phyloP scores from a whole-genome alignment of 768 basidiomycete species.

The Chalciporus pseudorubinellus region DNA sequence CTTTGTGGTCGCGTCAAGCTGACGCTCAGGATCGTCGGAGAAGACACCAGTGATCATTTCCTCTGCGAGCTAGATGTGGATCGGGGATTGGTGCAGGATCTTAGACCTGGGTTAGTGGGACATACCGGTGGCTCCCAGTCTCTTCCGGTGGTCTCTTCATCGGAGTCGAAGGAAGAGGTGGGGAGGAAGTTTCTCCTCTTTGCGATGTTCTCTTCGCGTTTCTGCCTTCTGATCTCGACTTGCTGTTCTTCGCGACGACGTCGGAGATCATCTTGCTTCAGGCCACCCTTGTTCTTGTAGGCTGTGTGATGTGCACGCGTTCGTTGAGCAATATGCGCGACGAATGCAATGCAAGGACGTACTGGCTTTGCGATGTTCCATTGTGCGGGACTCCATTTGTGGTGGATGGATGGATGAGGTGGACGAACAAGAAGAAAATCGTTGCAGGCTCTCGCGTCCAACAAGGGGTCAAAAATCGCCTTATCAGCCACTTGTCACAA shows the following conservation, averaged over 20 bases:
- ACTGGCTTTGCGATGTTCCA: slow-evolving; percentile 76
- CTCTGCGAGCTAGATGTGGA: slow-evolving; percentile 60
- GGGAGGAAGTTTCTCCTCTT: slow-evolving; percentile 95
- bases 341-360: slow-evolving; percentile 20
- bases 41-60: slow-evolving; percentile 95
- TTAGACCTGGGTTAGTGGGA: slow-evolving; percentile 10
- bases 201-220: slow-evolving; percentile 97
- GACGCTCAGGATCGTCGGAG: slow-evolving; percentile 85
- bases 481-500: slow-evolving; percentile 30
- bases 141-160: slow-evolving; percentile 77
- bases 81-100: slow-evolving; percentile 13
- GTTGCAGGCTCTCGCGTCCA: slow-evolving; percentile 17
- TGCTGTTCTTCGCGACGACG: slow-evolving; percentile 97
- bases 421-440: slow-evolving; percentile 4
- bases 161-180: slow-evolving; percentile 73
- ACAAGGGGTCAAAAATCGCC: slow-evolving; percentile 18
- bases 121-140: slow-evolving; percentile 76
- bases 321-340: slow-evolving; percentile 23
- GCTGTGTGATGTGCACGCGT: slow-evolving; percentile 50
- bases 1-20: slow-evolving; percentile 95
- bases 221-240: slow-evolving; percentile 97
- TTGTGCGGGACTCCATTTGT: slow-evolving; percentile 62
- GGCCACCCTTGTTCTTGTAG: slow-evolving; percentile 87
- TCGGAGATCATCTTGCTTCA: slow-evolving; percentile 91
- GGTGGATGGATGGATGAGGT: slow-evolving; percentile 3